These are phyloP conservation scores for Candida incommunis DNA, from an alignment of 805 yeast genomes.

Conservation along the genomic window DNA sequence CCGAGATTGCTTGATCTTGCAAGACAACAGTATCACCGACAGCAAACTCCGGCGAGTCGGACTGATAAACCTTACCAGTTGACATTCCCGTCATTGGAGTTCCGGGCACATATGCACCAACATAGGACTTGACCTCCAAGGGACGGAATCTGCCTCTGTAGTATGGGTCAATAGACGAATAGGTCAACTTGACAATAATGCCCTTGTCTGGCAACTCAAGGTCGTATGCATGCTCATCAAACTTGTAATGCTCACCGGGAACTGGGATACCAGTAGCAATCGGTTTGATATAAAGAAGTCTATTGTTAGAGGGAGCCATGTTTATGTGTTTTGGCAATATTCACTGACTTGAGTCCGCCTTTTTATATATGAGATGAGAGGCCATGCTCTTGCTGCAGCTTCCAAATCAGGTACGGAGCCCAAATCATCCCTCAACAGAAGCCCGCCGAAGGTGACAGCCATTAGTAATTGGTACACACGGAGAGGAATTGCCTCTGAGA, in stretches of 20 bases:
- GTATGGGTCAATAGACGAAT: slow-evolving; percentile 47
- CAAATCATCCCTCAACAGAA: too few relatives aligned
- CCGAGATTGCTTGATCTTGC: slow-evolving; percentile 30
- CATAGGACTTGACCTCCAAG: slow-evolving; percentile 12
- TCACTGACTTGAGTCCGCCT: too few relatives aligned
- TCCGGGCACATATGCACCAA: slow-evolving; percentile 4
- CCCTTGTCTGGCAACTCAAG: slow-evolving; percentile 22
- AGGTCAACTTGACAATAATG: slow-evolving; percentile 29
- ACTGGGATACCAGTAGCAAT: background rate
- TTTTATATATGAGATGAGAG: too few relatives aligned
- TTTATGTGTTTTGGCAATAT: too few relatives aligned
- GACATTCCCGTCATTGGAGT: slow-evolving; percentile 26
- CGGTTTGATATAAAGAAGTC: background rate
- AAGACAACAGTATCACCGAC: slow-evolving; percentile 33
- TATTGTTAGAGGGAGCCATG: background rate
- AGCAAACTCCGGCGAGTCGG: slow-evolving; percentile 27
- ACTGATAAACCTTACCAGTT: slow-evolving; percentile 34
- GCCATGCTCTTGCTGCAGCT: too few relatives aligned
- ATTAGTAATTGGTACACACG: too few relatives aligned
- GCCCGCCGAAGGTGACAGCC: too few relatives aligned
- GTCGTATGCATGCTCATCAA: slow-evolving; percentile 1
- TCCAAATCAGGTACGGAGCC: too few relatives aligned
- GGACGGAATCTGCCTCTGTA: slow-evolving; percentile 42
- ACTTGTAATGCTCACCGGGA: slow-evolving; percentile 1
- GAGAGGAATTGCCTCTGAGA: too few relatives aligned